phyloP scores from a whole-genome alignment of 2,329 filamentous ascomycete genomes.

The Beauveria rudraprayagi region DNA sequence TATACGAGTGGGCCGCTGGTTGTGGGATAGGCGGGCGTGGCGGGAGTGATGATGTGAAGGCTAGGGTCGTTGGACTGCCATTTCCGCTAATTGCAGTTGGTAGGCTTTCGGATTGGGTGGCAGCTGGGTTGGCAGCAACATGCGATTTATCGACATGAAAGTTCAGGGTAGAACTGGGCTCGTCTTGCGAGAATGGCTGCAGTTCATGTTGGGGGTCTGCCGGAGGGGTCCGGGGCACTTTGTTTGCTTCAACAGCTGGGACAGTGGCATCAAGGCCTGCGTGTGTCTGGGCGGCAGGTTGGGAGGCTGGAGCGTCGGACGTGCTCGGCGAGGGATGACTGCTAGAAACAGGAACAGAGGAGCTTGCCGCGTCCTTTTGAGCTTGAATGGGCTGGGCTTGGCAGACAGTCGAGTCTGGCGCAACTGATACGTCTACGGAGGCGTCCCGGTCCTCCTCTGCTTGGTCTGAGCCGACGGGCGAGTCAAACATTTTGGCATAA shows the following conservation, averaged over 20 bases:
- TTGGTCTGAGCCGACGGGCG: conserved; percentile 31
- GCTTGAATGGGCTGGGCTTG: conserved; percentile 30
- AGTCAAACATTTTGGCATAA: conserved; percentile 45
- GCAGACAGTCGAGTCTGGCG: conserved; percentile 34
- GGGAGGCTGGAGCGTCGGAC: conserved; percentile 12
- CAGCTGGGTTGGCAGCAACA: conserved; percentile 14
- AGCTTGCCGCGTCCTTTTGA: conserved; percentile 19
- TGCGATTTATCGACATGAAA: conserved; percentile 22
- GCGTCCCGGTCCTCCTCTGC: conserved; percentile 26
- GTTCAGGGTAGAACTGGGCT: neutral
- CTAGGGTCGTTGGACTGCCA: conserved; percentile 24
- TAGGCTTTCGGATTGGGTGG: conserved; percentile 19
- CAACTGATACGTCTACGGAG: conserved; percentile 31
- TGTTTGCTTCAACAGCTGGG: neutral
- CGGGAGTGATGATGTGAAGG: conserved; percentile 37
- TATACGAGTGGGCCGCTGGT: conserved; percentile 28
- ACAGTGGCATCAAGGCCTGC: conserved; percentile 5
- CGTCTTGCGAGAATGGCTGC: neutral
- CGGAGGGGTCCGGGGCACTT: neutral
- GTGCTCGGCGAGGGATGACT: conserved; percentile 19
- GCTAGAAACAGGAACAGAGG: conserved; percentile 22
- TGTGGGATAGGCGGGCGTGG: conserved; percentile 37
- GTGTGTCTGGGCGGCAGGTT: conserved; percentile 7
- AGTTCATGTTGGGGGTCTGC: neutral
- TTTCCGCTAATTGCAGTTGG: conserved; percentile 21